Conservation (phyloP, 192 early-diverging fungal genomes). For the Entomortierella beljakovae region DNA sequence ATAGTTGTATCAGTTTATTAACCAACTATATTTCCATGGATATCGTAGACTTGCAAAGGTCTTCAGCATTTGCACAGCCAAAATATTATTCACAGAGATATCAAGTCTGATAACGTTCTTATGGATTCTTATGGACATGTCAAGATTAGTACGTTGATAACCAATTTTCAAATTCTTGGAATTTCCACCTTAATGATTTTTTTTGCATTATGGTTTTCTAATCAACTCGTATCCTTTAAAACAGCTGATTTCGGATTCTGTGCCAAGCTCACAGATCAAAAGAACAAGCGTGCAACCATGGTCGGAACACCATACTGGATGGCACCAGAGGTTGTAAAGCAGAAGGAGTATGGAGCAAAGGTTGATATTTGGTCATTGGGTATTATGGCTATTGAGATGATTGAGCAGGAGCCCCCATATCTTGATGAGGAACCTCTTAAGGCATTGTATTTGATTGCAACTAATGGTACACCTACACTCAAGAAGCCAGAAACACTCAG, state of each 20-base stretch:
- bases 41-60: constrained; percentile 76
- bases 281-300: constrained; percentile 90
- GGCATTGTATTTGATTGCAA: constrained; percentile 95
- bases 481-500: constrained; percentile 88
- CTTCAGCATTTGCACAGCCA: constrained; percentile 84
- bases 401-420: constrained; percentile 97
- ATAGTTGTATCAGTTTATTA: neutral
- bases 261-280: constrained; percentile 85
- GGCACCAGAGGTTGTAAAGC: constrained; percentile 89
- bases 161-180: too few relatives aligned
- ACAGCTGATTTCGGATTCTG: constrained; percentile 92
- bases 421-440: constrained; percentile 95
- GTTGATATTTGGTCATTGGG: constrained; percentile 94
- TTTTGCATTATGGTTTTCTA: neutral
- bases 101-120: constrained; percentile 92
- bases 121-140: constrained; percentile 86
- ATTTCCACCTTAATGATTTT: neutral
- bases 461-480: constrained; percentile 95
- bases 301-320: constrained; percentile 94
- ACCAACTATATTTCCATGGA: neutral
- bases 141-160: constrained; percentile 71
- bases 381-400: constrained; percentile 99
- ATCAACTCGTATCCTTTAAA: neutral
- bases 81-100: constrained; percentile 92
- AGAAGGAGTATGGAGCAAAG: constrained; percentile 83